A percentile compares a stretch with the other conserved stretches of the same genome.
Conservation (phyloP, 306 rosid species). For the Ammopiptanthus mongolicus region DNA sequence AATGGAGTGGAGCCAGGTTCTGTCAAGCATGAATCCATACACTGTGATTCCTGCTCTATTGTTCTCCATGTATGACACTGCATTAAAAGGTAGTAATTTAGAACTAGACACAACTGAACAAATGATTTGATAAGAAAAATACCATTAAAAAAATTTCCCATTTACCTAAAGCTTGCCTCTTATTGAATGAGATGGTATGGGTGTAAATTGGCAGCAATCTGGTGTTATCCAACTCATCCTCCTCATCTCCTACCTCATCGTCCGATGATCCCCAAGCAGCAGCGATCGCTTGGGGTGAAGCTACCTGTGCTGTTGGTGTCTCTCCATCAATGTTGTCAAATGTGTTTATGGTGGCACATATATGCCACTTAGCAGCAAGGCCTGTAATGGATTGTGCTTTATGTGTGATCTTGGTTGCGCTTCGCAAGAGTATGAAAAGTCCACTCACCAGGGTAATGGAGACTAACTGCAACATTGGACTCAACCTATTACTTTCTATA, state of each 20-base stretch:
- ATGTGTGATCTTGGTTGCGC: constrained; percentile 84
- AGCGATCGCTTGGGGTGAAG: constrained; percentile 33
- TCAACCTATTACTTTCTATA: neutral
- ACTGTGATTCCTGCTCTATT: constrained; percentile 84
- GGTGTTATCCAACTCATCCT: constrained; percentile 68
- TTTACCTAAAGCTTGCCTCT: constrained; percentile 88
- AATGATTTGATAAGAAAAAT: neutral
- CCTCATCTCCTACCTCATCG: constrained; percentile 57
- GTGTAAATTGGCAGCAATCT: constrained; percentile 57
- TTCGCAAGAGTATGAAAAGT: constrained; percentile 64
- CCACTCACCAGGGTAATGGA: constrained; percentile 73
- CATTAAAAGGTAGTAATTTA: constrained; percentile 21
- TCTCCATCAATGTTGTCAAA: constrained; percentile 57
- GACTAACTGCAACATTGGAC: constrained; percentile 56
- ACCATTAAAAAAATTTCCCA: neutral
- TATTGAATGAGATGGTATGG: constrained; percentile 73
- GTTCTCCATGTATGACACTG: constrained; percentile 86
- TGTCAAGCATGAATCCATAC: constrained; percentile 79
- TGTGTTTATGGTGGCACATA: constrained; percentile 66
- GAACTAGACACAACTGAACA: neutral
- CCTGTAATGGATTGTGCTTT: constrained; percentile 76
- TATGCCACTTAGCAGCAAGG: constrained; percentile 89
- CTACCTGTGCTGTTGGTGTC: constrained; percentile 35
- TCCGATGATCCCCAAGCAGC: constrained; percentile 47
- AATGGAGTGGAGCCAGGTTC: constrained; percentile 88